Evolutionary conservation across 2,329 filamentous ascomycete genomes (phyloP), one percentile per base, ranked within the genome.

Genomic region (Chalaropsis thielavioides): DNA sequence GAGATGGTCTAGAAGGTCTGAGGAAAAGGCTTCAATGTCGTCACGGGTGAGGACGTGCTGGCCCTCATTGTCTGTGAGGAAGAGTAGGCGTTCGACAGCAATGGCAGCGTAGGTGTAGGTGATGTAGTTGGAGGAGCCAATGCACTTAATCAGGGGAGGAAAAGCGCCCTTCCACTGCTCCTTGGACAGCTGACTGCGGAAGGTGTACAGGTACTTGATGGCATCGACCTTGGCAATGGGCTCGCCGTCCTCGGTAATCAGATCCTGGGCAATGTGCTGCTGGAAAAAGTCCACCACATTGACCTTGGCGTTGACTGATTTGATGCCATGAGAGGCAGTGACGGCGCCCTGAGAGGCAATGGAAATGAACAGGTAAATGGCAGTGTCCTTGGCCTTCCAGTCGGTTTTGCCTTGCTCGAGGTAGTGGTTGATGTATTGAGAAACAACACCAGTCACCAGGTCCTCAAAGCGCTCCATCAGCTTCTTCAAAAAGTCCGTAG

Each of bases 31-130:
- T 66, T 87, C 83, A 64, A 99, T 90, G 69, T 90, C 88, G 11
- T 83, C 80, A 56, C 89, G 84, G 38, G 88, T 81, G 70, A 99
- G 95, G 69, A 97, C 82, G 46, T 90, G 85, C 70, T 88, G 83
- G 56, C 88, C 86, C 27, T 83, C 79, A 68, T 87, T 85, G 72
- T 94, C 86, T 4, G 86, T 85, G 71, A 99, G 83, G 75, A 87
- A 95, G 22, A 99, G 80, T 1, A 92, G 89, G 65, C 94, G 84
- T 77, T 99, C 94, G n/a, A 97, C 88, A 1, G 92, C 91, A 72
- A 99, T 96, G 10, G 94, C 90, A 13, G 94, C 91, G 72, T 99
- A 99, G 0, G 92, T 96, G 77, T 99, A 96, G 49, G 97, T 91
- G 66, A 97, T 94, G 71, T 96, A 97, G 74, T 96, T 94, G 24